These are phyloP conservation scores for Mallotus japonicus DNA, from an alignment of 441 rosid genomes.

Conservation along the genomic window DNA sequence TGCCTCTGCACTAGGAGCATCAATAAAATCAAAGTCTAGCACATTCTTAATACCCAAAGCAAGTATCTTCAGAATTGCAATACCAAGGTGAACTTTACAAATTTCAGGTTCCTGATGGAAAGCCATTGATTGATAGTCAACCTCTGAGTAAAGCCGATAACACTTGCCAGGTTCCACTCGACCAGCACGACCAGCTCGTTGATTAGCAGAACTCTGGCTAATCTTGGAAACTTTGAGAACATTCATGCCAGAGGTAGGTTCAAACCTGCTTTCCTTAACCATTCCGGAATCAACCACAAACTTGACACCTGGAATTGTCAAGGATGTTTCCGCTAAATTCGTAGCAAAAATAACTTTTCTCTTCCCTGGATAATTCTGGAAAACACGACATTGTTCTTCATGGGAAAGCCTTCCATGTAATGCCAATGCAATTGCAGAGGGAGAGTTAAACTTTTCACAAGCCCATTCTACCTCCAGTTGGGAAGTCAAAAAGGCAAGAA, in stretches of 20 bases:
- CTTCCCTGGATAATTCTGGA: slow-evolving; percentile 53
- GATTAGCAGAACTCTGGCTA: slow-evolving; percentile 86
- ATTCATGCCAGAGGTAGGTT: slow-evolving; percentile 72
- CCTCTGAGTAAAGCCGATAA: slow-evolving; percentile 63
- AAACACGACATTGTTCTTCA: slow-evolving; percentile 70
- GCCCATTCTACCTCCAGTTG: slow-evolving; percentile 95
- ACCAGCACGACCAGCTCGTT: slow-evolving; percentile 98
- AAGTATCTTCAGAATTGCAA: slow-evolving; percentile 82
- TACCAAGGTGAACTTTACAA: slow-evolving; percentile 84
- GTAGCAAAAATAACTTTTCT: slow-evolving; percentile 88
- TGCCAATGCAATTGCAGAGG: slow-evolving; percentile 64
- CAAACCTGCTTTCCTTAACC: slow-evolving; percentile 77
- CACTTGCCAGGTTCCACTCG: slow-evolving; percentile 86
- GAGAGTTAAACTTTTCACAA: slow-evolving; percentile 62
- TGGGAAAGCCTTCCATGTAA: slow-evolving; percentile 80
- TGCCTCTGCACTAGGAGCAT: slow-evolving; percentile 71
- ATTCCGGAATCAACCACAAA: slow-evolving; percentile 82
- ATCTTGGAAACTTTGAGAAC: slow-evolving; percentile 65
- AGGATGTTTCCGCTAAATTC: slow-evolving; percentile 88
- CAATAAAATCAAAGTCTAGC: slow-evolving; percentile 73
- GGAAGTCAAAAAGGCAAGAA: slow-evolving; percentile 91
- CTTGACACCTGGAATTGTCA: slow-evolving; percentile 88
- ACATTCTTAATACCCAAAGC: slow-evolving; percentile 61
- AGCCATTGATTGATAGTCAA: slow-evolving; percentile 56
- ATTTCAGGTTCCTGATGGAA: slow-evolving; percentile 80